Conservation (phyloP, 1,139 yeast genomes). For the Kazachstania sp. region DNA sequence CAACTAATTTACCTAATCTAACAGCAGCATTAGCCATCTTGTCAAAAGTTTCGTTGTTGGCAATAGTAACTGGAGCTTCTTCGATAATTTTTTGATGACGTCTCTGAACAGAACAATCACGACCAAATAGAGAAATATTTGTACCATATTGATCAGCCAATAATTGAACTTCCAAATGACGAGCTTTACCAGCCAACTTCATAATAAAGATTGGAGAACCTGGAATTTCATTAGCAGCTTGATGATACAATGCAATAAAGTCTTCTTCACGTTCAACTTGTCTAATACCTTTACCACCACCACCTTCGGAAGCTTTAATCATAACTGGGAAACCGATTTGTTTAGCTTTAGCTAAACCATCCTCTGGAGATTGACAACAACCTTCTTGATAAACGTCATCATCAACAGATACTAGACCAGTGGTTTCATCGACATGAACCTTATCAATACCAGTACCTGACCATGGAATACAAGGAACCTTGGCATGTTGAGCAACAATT, state of each 20-base stretch:
- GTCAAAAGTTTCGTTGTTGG: constrained; percentile 74
- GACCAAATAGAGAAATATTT: constrained; percentile 84
- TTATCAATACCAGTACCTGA: constrained; percentile 94
- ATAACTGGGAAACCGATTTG: constrained; percentile 91
- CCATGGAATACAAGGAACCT: constrained; percentile 99
- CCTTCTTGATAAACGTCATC: constrained; percentile 80
- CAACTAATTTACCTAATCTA: constrained; percentile 89
- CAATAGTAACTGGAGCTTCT: constrained; percentile 95
- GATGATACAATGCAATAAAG: constrained; percentile 62
- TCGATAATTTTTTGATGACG: constrained; percentile 95
- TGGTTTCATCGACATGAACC: constrained; percentile 55
- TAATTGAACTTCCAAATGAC: constrained; percentile 91
- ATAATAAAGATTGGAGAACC: constrained; percentile 93
- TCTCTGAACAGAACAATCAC: constrained; percentile 97
- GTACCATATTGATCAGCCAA: constrained; percentile 95
- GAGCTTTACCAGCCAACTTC: constrained; percentile 90
- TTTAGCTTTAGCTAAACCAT: constrained; percentile 76
- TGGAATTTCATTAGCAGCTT: constrained; percentile 91
- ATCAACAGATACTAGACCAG: constrained; percentile 80
- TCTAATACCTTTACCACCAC: constrained; percentile 98
- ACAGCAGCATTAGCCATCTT: constrained; percentile 97
- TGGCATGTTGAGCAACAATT: constrained; percentile 96
- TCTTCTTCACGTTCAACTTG: constrained; percentile 75
- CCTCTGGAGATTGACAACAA: constrained; percentile 78
- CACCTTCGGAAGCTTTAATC: constrained; percentile 98